phyloP scores from a whole-genome alignment of 192 early-diverging fungal species.

The Entophlyctis luteolus region DNA sequence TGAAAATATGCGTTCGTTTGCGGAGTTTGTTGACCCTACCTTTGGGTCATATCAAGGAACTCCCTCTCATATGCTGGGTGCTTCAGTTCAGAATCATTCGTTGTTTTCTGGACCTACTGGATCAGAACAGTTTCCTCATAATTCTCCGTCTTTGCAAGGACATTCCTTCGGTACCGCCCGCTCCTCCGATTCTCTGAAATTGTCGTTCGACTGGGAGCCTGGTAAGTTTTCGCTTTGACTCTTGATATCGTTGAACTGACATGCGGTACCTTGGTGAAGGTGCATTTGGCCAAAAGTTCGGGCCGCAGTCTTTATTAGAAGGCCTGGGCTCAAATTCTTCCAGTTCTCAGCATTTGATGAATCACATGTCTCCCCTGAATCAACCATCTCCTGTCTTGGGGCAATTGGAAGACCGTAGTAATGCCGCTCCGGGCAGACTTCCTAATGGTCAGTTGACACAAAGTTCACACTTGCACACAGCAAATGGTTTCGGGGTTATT shows the following conservation, averaged over 20 bases:
- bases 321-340: constrained; percentile 2
- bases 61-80: background rate
- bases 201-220: background rate
- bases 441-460: background rate
- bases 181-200: background rate
- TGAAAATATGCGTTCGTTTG: constrained; percentile 6
- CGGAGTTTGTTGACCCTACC: background rate
- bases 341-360: constrained; percentile 7
- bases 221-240: background rate
- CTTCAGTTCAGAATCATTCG: background rate
- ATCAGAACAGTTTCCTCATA: background rate
- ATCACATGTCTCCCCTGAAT: constrained; percentile 19
- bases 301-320: background rate
- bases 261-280: background rate
- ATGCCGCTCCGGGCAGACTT: too few relatives aligned
- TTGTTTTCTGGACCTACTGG: background rate
- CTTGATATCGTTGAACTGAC: background rate
- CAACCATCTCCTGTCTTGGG: constrained; percentile 15
- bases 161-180: too few relatives aligned
- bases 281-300: background rate
- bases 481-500: constrained; percentile 18
- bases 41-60: background rate
- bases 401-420: too few relatives aligned
- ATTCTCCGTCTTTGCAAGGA: too few relatives aligned
- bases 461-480: background rate